Evolutionary conservation across 2,329 filamentous ascomycete genomes (phyloP).

Genomic region (Penicillium sp.): DNA sequence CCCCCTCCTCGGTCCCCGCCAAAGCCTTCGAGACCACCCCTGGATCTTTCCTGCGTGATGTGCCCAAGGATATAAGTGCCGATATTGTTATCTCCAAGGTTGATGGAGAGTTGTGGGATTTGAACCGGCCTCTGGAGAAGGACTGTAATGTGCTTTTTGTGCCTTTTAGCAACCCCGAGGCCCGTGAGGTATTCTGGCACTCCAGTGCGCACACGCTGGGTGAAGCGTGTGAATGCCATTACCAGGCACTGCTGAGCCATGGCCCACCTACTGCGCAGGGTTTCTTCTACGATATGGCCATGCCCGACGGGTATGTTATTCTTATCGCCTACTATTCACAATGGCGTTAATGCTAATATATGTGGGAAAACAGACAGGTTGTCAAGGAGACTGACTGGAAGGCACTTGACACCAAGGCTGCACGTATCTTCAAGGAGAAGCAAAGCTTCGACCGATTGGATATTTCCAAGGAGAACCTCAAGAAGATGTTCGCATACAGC

Average conservation of each 20-base stretch:
- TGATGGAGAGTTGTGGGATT: slow-evolving; percentile 86
- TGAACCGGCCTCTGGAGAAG: slow-evolving; percentile 84
- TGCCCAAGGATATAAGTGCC: slow-evolving; percentile 82
- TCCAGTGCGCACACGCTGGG: slow-evolving; percentile 94
- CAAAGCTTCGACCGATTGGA: slow-evolving; percentile 89
- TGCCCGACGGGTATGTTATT: slow-evolving; percentile 59
- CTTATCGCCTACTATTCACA: slow-evolving; percentile 19
- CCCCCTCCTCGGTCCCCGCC: slow-evolving; percentile 51
- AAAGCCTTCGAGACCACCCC: slow-evolving; percentile 93
- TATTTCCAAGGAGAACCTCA: slow-evolving; percentile 83
- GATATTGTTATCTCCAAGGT: slow-evolving; percentile 79
- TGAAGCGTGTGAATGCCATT: slow-evolving; percentile 86
- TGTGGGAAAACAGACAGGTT: slow-evolving; percentile 47
- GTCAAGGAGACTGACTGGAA: slow-evolving; percentile 80
- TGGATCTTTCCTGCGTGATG: slow-evolving; percentile 71
- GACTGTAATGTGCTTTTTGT: slow-evolving; percentile 83
- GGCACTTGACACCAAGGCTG: slow-evolving; percentile 75
- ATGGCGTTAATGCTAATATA: slow-evolving; percentile 17
- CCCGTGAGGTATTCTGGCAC: slow-evolving; percentile 97
- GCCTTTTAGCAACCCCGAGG: slow-evolving; percentile 72
- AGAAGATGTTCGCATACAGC: slow-evolving; percentile 97
- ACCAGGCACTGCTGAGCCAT: slow-evolving; percentile 88
- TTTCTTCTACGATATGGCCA: slow-evolving; percentile 97
- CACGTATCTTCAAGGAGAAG: slow-evolving; percentile 91
- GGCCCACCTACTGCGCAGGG: slow-evolving; percentile 88